These are phyloP conservation scores for Smithsoniella earleae DNA, from an alignment of 163 green algal species.

Conservation along the genomic window DNA sequence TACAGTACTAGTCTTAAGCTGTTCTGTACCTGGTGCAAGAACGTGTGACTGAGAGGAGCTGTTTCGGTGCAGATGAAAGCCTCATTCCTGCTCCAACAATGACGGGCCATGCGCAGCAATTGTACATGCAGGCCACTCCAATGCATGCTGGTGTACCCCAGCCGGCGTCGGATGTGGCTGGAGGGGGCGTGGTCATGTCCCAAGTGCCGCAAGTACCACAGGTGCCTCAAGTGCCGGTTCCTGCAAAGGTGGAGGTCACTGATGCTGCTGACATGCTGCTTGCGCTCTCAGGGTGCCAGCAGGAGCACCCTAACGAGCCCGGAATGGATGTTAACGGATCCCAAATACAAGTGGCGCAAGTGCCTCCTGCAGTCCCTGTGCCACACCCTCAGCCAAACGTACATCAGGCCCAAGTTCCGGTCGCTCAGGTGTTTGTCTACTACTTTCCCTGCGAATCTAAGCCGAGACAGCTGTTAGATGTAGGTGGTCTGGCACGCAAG, in stretches of 20 bases:
- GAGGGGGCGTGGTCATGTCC: too few species aligned
- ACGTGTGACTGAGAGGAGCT: too few species aligned
- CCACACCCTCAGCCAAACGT: background rate
- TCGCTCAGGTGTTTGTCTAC: background rate
- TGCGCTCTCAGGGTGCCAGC: background rate
- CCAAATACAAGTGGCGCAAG: background rate
- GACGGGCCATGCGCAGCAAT: background rate
- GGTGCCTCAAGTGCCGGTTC: slow-evolving; percentile 9
- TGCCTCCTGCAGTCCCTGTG: background rate
- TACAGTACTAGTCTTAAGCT: too few species aligned
- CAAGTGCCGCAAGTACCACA: background rate
- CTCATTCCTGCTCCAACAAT: background rate
- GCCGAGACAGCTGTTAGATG: too few species aligned
- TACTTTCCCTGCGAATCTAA: background rate
- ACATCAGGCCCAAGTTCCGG: background rate
- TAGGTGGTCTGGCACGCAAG: too few species aligned
- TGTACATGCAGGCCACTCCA: too few species aligned
- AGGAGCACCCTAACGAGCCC: background rate
- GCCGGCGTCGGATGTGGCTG: too few species aligned
- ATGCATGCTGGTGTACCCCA: too few species aligned
- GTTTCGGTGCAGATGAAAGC: background rate
- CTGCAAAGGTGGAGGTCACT: slow-evolving; percentile 12
- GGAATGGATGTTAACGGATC: background rate
- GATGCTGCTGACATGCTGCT: slow-evolving; percentile 27
- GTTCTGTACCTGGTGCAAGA: too few species aligned